These are phyloP conservation scores for Laguncularia racemosa DNA, from an alignment of 345 rosid genomes.

Conservation along the genomic window DNA sequence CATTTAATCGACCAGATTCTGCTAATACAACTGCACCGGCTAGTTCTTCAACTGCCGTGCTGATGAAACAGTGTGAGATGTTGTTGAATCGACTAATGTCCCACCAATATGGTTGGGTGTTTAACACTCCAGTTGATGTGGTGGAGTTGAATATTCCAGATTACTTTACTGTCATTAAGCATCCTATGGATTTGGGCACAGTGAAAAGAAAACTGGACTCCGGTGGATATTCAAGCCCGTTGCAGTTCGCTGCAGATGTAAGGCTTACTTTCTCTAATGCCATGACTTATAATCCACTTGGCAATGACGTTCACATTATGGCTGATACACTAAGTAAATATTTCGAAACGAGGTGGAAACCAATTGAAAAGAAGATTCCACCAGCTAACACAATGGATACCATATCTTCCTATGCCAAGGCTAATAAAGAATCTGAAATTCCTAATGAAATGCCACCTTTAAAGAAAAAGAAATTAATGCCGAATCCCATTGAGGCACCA, in stretches of 20 bases:
- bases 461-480: conserved; percentile 32
- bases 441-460: conserved; percentile 14
- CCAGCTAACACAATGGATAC: conserved; percentile 13
- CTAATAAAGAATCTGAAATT: conserved; percentile 25
- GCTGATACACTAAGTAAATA: conserved; percentile 49
- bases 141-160: conserved; percentile 79
- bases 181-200: conserved; percentile 95
- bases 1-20: conserved; percentile 21
- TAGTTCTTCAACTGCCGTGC: conserved; percentile 17
- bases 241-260: conserved; percentile 66
- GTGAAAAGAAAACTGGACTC: conserved; percentile 48
- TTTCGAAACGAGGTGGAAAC: conserved; percentile 80
- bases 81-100: conserved; percentile 55
- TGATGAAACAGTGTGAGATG: conserved; percentile 66
- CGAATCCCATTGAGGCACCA: conserved; percentile 14
- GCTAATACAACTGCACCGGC: conserved; percentile 22
- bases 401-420: conserved; percentile 23
- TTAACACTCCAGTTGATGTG: conserved; percentile 70
- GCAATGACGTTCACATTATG: conserved; percentile 64
- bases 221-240: conserved; percentile 55
- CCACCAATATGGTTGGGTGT: conserved; percentile 58
- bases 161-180: conserved; percentile 67
- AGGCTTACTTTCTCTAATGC: conserved; percentile 82
- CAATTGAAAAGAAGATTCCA: conserved; percentile 68
- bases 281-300: conserved; percentile 75